phyloP scores from a whole-genome alignment of 345 rosid genomes.

The Aethionema arabicum region DNA sequence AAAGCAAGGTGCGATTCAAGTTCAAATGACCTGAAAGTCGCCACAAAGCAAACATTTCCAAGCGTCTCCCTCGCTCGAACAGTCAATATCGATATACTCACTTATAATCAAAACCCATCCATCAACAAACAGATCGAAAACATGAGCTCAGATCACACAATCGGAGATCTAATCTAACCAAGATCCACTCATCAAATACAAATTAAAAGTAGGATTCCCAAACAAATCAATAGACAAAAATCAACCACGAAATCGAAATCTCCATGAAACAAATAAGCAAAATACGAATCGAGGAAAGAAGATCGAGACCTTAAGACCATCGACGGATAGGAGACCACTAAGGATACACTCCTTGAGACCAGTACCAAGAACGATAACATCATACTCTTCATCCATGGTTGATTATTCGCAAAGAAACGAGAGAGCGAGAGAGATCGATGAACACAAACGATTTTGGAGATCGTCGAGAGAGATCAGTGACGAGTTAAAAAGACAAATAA shows the following conservation, averaged over 20 bases:
- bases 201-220: not conserved
- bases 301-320: conserved; percentile 78
- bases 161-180: conserved; percentile 26
- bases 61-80: not conserved
- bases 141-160: conserved; percentile 18
- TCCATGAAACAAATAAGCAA: not conserved
- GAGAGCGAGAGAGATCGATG: conserved; percentile 23
- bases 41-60: conserved; percentile 2
- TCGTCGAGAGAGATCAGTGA: conserved; percentile 25
- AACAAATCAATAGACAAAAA: not conserved
- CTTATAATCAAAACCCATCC: not conserved
- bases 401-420: conserved; percentile 16
- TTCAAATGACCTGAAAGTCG: not conserved
- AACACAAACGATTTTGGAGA: conserved; percentile 22
- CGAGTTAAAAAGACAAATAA: not conserved
- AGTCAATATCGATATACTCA: not conserved
- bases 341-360: conserved; percentile 97
- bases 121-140: not conserved
- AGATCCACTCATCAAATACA: conserved; percentile 22
- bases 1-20: not conserved
- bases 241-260: conserved; percentile 1
- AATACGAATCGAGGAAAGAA: conserved; percentile 1
- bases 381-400: conserved; percentile 90
- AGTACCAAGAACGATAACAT: conserved; percentile 86
- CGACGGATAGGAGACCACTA: conserved; percentile 90